phyloP scores from a whole-genome alignment of 371 early-diverging fungal species.

The Mucor piriformis region DNA sequence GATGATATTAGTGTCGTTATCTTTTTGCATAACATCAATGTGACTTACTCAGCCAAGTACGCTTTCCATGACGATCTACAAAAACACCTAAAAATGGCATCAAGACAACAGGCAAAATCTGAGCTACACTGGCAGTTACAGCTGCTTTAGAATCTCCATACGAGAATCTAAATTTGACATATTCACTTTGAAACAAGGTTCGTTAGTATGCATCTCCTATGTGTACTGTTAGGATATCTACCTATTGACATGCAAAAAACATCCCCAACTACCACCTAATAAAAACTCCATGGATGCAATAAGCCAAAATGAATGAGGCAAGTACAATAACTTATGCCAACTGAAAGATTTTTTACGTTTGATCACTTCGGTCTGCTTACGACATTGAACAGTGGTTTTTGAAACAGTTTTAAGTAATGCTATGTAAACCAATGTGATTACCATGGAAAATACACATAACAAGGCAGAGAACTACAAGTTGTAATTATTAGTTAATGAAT shows the following conservation, averaged over 20 bases:
- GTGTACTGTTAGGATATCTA: constrained; percentile 7
- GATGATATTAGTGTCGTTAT: too few species aligned
- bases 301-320: constrained; percentile 73
- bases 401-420: constrained; percentile 41
- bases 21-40: not conserved
- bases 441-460: constrained; percentile 64
- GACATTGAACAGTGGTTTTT: constrained; percentile 16
- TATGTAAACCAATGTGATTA: constrained; percentile 66
- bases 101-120: constrained; percentile 67
- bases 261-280: constrained; percentile 73
- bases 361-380: constrained; percentile 45
- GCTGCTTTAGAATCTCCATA: constrained; percentile 61
- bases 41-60: constrained; percentile 59
- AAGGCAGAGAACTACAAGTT: constrained; percentile 56
- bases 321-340: constrained; percentile 56
- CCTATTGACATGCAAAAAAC: constrained; percentile 74
- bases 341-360: constrained; percentile 63
- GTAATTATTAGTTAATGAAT: too few species aligned
- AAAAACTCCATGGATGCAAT: constrained; percentile 63
- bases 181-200: constrained; percentile 45
- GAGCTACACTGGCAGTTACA: constrained; percentile 67
- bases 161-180: constrained; percentile 65
- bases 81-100: constrained; percentile 70
- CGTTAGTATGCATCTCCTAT: too few species aligned
- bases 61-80: constrained; percentile 65